These are phyloP conservation scores for Parathielavia hyrcaniae DNA, from an alignment of 495 filamentous ascomycete species.

Conservation along the genomic window DNA sequence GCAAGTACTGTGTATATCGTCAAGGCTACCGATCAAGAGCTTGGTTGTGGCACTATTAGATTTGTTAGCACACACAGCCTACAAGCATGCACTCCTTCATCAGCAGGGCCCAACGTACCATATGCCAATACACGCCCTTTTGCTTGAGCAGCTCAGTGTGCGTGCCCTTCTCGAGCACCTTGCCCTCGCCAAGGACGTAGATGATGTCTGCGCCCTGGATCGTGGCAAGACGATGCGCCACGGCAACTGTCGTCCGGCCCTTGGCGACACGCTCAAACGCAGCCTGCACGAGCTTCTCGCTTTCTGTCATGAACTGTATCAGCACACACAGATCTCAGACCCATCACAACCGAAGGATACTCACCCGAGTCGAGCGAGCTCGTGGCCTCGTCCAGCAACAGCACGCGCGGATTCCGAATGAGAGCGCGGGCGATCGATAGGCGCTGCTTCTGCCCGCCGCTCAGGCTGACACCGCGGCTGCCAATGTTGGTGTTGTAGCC, in stretches of 20 bases:
- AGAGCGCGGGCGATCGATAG: slow-evolving; percentile 70
- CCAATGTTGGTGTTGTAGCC: slow-evolving; percentile 58
- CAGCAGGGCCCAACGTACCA: slow-evolving; percentile 26
- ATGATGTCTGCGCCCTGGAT: slow-evolving; percentile 51
- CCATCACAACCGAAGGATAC: not conserved
- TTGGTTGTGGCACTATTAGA: slow-evolving; percentile 37
- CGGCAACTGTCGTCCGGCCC: slow-evolving; percentile 61
- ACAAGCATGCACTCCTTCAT: not conserved
- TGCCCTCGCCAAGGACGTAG: slow-evolving; percentile 47
- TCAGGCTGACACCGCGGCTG: slow-evolving; percentile 55
- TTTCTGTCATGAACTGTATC: slow-evolving; percentile 37
- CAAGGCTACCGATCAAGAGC: slow-evolving; percentile 34
- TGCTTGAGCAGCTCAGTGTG: slow-evolving; percentile 44
- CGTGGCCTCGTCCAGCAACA: slow-evolving; percentile 77
- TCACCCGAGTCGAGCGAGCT: slow-evolving; percentile 58
- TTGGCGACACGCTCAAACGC: slow-evolving; percentile 57
- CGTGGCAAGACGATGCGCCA: slow-evolving; percentile 57
- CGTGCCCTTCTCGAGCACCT: slow-evolving; percentile 49
- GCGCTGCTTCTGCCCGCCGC: slow-evolving; percentile 72
- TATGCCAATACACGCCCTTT: slow-evolving; percentile 45
- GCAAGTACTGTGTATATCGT: not conserved
- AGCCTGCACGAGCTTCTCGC: slow-evolving; percentile 63
- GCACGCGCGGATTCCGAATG: slow-evolving; percentile 60
- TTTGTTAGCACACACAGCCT: not conserved
- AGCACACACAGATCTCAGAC: not conserved